Base-by-base conservation (phyloP, 2,329 filamentous ascomycete species). In the Arthrobotrys sinensis region DNA sequence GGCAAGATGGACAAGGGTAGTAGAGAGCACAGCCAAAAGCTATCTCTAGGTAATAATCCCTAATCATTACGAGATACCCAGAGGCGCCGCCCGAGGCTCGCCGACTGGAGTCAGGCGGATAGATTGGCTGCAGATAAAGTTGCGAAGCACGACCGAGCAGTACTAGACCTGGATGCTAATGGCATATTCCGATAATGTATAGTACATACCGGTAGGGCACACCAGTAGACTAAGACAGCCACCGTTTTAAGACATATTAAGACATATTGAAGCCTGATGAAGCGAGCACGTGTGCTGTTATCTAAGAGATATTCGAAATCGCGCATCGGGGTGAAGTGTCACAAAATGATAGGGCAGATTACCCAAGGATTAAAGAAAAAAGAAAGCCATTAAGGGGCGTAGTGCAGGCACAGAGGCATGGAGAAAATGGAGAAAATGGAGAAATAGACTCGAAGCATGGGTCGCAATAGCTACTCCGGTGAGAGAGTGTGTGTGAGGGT, bases 241-340 rank as follows among this genome's bases (percentile, higher is more conserved):
- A 53, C 34, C 34, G n/a, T 12, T 43, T 28, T 28, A 43, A 12
- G 55, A 16, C 19, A 11, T 43, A 43, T 28, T 28, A 43, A 12
- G 55, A 16, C 19, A 11, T 43, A 43, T 43, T 11, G 55, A 60
- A 11, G 55, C 55, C 36, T 60, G 12, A 3, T 8, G 55, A 60
- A 60, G 34, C 16, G 36, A 40, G 19, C 24, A 52, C 28, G 32
- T 21, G 24, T 38, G 3, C 14, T 43, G 50, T 69, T 69, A 69
- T 60, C 65, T 69, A 57, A 57, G 52, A 57, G 32, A 38, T 60
- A 60, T 60, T 60, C 55, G 55, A 60, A 60, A 60, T 60, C 36
- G 55, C 55, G 55, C 55, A 60, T 60, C 36, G 55, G 55, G 52
- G 16, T 48, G 50, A 60, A 60, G 65, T 55, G 64, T 57, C 65